Percentiles rank a stretch among this genome's conserved stretches.
Conservation (phyloP, 805 yeast genomes). For the Metschnikowia gelsemii region DNA sequence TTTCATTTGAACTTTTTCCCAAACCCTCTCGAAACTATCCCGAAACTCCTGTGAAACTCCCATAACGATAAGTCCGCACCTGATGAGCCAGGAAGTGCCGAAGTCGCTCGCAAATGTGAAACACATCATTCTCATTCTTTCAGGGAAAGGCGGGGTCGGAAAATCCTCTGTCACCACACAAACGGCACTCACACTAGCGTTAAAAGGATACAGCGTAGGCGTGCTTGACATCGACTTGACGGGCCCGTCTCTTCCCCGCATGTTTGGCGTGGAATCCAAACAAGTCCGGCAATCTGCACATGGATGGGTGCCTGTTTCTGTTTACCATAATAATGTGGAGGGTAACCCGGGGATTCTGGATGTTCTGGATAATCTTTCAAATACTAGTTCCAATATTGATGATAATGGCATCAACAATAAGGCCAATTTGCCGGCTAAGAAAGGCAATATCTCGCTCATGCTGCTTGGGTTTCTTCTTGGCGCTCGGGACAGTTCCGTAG, state of each 20-base stretch:
- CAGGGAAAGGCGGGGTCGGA: constrained; percentile 98
- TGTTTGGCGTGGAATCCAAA: constrained; percentile 84
- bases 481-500: constrained; percentile 85
- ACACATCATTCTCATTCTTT: constrained; percentile 77
- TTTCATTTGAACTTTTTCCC: no score
- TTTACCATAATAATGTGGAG: no score
- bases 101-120: constrained; percentile 50
- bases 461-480: constrained; percentile 84
- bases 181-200: constrained; percentile 75
- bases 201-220: constrained; percentile 79
- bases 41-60: no score
- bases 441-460: constrained; percentile 60
- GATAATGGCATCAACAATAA: no score
- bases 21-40: no score
- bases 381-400: no score
- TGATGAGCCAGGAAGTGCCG: constrained; percentile 23
- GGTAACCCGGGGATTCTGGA: no score
- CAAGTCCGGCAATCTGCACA: constrained; percentile 77
- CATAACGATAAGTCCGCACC: not conserved
- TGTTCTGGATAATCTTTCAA: no score
- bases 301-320: constrained; percentile 90
- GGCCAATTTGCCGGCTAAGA: no score
- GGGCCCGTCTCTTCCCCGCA: constrained; percentile 94
- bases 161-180: constrained; percentile 96
- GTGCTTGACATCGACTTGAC: constrained; percentile 93